Percentiles rank a stretch among this genome's conserved stretches.
Evolutionary conservation across 208 protist genomes (phyloP).

Genomic region (Herpetomonas muscarum): DNA sequence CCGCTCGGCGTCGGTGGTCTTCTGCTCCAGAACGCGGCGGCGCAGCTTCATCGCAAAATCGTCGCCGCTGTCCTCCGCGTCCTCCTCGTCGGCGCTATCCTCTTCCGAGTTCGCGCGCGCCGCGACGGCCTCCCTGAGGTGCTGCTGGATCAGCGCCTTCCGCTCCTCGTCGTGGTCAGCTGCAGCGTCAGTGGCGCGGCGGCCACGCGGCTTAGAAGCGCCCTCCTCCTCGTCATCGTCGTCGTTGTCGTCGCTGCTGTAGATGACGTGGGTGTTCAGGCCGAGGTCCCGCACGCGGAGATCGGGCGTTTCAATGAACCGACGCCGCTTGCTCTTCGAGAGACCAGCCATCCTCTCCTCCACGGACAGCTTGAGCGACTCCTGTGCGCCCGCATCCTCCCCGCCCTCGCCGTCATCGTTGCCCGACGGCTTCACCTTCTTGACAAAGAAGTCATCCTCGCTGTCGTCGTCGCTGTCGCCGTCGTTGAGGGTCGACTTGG

Average conservation of each 20-base stretch:
- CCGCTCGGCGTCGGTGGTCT: slow-evolving; percentile 50
- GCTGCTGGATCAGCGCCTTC: neutral
- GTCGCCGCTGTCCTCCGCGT: slow-evolving; percentile 8
- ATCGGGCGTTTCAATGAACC: slow-evolving; percentile 75
- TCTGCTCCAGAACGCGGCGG: slow-evolving; percentile 36
- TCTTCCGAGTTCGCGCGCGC: neutral
- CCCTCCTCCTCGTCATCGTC: slow-evolving; percentile 27
- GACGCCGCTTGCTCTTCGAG: slow-evolving; percentile 80
- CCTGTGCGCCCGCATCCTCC: neutral
- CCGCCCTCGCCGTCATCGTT: neutral
- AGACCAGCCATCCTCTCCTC: slow-evolving; percentile 85
- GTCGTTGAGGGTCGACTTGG: slow-evolving; percentile 26
- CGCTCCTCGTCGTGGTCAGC: neutral
- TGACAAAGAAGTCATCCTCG: slow-evolving; percentile 41
- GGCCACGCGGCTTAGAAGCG: neutral
- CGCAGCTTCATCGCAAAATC: slow-evolving; percentile 55
- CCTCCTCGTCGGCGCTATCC: slow-evolving; percentile 5
- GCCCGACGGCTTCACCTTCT: slow-evolving; percentile 18
- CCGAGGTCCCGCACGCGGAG: slow-evolving; percentile 76
- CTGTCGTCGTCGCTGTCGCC: slow-evolving; percentile 23
- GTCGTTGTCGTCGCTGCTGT: slow-evolving; percentile 58
- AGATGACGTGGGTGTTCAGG: slow-evolving; percentile 65
- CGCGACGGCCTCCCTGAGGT: slow-evolving; percentile 7
- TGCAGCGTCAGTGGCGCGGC: neutral
- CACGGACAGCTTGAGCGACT: slow-evolving; percentile 39